phyloP scores from a whole-genome alignment of 768 basidiomycete genomes.

The Leccinum olivaceopallidum region DNA sequence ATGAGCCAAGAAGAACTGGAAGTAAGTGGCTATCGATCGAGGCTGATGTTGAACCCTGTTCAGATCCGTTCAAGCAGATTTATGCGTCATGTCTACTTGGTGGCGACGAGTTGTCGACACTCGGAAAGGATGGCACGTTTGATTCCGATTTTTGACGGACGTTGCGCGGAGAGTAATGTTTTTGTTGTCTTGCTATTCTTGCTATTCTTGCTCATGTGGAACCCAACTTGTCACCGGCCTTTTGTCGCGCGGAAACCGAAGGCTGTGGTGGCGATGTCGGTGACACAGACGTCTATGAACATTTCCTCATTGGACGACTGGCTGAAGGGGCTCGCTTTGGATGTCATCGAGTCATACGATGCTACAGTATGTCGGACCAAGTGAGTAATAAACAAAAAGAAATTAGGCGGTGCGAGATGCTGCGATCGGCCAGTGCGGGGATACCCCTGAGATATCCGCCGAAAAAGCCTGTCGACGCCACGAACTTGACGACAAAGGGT shows the following conservation, averaged over 20 bases:
- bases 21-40: constrained; percentile 12
- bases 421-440: not conserved
- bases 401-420: not conserved
- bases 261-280: not conserved
- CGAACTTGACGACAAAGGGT: no score
- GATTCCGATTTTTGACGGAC: constrained; percentile 29
- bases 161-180: not conserved
- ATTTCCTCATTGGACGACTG: not conserved
- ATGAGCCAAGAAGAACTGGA: constrained; percentile 23
- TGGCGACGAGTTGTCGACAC: constrained; percentile 34
- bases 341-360: not conserved
- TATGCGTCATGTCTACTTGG: constrained; percentile 41
- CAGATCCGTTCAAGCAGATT: constrained; percentile 21
- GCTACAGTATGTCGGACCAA: not conserved
- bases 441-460: not conserved
- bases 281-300: no score
- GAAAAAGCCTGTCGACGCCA: not conserved
- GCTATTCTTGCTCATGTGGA: not conserved
- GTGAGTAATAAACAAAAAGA: not conserved
- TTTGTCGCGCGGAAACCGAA: not conserved
- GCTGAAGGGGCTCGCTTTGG: not conserved
- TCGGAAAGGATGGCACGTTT: constrained; percentile 32
- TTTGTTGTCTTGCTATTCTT: not conserved
- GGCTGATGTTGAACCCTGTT: not conserved
- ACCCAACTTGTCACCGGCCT: not conserved